phyloP scores from a whole-genome alignment of 1,284 basidiomycete genomes.

The Rhodotorula sp. region DNA sequence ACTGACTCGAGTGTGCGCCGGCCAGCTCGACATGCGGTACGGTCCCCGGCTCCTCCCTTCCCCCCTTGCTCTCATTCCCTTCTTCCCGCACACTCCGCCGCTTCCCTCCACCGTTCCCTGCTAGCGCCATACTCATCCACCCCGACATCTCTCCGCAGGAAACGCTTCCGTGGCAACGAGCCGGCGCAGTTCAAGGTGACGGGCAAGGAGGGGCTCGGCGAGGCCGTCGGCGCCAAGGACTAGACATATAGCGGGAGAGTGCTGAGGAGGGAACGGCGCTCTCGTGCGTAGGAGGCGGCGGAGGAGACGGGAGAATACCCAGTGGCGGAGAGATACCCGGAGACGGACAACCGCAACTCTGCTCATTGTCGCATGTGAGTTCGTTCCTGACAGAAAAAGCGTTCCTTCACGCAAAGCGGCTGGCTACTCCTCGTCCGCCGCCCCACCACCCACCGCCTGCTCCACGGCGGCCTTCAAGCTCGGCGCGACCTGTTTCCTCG shows the following conservation, averaged over 20 bases:
- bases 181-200: conserved; percentile 35
- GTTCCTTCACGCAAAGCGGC: no score
- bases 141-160: conserved; percentile 12
- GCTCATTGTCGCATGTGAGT: no score
- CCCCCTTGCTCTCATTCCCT: background rate
- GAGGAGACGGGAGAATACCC: no score
- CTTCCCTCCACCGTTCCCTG: no score
- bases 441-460: background rate
- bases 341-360: no score
- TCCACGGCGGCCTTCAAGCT: conserved; percentile 59
- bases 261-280: no score
- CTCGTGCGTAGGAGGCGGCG: no score
- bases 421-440: background rate
- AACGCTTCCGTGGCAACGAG: conserved; percentile 42
- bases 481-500: conserved; percentile 79
- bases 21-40: conserved; percentile 42
- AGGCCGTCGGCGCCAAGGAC: conserved; percentile 14
- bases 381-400: no score
- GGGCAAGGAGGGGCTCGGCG: conserved; percentile 33
- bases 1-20: background rate
- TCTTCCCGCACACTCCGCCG: no score
- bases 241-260: background rate
- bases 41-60: background rate
- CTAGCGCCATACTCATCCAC: no score
- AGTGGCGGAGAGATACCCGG: no score